Conservation (phyloP, 2,329 filamentous ascomycete species). For the Setomelanomma holmii region DNA sequence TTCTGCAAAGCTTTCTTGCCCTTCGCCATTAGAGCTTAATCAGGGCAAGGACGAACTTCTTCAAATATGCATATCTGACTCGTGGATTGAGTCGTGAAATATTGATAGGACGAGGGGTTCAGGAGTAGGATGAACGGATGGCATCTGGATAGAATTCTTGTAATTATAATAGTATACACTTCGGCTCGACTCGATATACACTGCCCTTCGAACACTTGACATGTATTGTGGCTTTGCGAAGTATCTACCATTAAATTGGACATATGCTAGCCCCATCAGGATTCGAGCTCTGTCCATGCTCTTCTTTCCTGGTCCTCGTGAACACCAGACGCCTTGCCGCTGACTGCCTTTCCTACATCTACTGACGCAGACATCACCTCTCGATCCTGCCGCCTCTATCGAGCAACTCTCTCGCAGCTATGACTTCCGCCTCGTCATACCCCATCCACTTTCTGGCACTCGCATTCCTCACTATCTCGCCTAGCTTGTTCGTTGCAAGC, state of each 20-base stretch:
- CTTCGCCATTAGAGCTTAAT: no score
- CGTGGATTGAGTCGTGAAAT: no score
- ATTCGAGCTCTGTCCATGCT: not conserved
- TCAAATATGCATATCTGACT: no score
- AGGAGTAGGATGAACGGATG: not conserved
- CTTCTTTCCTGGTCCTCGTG: not conserved
- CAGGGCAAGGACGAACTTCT: no score
- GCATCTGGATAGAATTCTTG: slow-evolving; percentile 4
- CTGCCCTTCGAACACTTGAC: no score
- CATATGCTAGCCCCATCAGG: not conserved
- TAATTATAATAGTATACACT: slow-evolving; percentile 3
- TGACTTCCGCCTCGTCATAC: slow-evolving; percentile 74
- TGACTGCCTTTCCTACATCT: not conserved
- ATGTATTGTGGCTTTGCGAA: no score
- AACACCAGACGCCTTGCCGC: slow-evolving; percentile 13
- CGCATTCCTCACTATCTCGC: slow-evolving; percentile 74
- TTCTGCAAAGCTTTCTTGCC: no score
- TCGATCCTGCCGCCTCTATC: slow-evolving; percentile 55
- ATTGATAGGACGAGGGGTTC: not conserved
- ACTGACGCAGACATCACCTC: slow-evolving; percentile 10
- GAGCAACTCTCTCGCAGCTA: slow-evolving; percentile 73
- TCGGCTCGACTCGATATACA: not conserved
- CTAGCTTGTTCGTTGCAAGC: slow-evolving; percentile 74
- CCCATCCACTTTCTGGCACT: slow-evolving; percentile 73
- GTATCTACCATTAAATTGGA: not conserved